A percentile compares a stretch with the other conserved stretches of the same genome.
Evolutionary conservation across 306 rosid genomes (phyloP).

Genomic region (Begonia masoniana): DNA sequence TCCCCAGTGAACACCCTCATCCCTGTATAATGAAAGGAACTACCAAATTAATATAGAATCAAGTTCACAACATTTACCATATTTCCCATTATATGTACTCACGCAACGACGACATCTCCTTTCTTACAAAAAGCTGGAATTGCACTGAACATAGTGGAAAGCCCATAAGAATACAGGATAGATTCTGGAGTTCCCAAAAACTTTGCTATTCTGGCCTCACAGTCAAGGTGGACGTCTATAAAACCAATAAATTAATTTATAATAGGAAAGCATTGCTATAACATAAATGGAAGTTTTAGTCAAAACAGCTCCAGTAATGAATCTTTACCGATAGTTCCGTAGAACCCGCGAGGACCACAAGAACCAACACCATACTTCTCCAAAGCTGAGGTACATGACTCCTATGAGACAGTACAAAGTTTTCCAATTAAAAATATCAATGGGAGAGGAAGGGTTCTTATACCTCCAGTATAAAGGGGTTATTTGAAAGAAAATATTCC

Average conservation of each 20-base stretch:
- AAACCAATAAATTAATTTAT: background rate
- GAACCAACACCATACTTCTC: constrained; percentile 99
- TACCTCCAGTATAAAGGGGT: background rate
- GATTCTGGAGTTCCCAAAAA: constrained; percentile 99
- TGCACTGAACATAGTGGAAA: constrained; percentile 98
- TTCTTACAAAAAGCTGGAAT: constrained; percentile 94
- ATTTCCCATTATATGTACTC: constrained; percentile 15
- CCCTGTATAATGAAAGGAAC: constrained; percentile 34
- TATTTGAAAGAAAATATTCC: constrained; percentile 17
- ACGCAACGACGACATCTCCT: constrained; percentile 92
- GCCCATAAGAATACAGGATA: constrained; percentile 89
- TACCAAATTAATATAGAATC: background rate
- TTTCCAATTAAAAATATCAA: background rate
- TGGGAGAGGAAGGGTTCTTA: background rate
- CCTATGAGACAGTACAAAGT: constrained; percentile 28
- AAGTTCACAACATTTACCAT: background rate
- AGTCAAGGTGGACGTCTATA: constrained; percentile 95
- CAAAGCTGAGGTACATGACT: constrained; percentile 78
- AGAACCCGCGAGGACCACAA: constrained; percentile 99
- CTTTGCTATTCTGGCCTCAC: constrained; percentile 91
- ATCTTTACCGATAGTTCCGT: constrained; percentile 77
- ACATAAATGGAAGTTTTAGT: too few species aligned
- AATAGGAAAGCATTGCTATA: too few species aligned
- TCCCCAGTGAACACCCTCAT: constrained; percentile 99
- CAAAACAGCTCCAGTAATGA: too few species aligned